Conservation (phyloP, 1,284 basidiomycete genomes). For the Rhodotorula sp. region DNA sequence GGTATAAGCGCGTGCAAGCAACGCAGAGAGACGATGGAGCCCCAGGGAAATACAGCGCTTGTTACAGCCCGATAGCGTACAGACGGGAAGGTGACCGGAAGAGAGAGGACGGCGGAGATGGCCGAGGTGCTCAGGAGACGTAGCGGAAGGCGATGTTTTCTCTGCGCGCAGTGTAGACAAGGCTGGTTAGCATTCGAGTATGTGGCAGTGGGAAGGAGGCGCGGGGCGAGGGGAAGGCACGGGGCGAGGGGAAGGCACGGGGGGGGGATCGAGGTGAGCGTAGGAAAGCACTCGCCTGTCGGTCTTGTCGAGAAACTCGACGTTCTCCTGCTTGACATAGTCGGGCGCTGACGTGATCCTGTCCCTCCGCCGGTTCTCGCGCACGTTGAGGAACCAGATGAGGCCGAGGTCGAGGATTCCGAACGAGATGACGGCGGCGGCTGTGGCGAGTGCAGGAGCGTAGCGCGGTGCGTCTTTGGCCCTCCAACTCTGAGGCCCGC, state of each 20-base stretch:
- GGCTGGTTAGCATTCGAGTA: too few species aligned
- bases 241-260: background rate
- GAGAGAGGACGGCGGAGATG: too few species aligned
- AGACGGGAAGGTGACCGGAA: too few species aligned
- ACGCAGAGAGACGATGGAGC: too few species aligned
- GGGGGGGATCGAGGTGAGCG: background rate
- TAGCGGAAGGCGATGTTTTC: constrained; percentile 13
- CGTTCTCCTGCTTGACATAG: background rate
- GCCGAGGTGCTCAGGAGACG: background rate
- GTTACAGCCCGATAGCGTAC: too few species aligned
- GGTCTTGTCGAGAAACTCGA: constrained; percentile 10
- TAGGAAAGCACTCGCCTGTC: background rate
- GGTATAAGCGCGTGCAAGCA: too few species aligned
- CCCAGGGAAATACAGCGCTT: too few species aligned
- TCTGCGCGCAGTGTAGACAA: background rate
- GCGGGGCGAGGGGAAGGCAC: background rate
- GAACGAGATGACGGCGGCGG: constrained; percentile 3
- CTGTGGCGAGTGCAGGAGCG: constrained; percentile 4
- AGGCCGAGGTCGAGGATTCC: constrained; percentile 1
- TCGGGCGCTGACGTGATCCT: background rate
- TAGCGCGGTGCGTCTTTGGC: constrained; percentile 12
- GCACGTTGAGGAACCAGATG: constrained; percentile 13
- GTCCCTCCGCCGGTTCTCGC: constrained; percentile 8
- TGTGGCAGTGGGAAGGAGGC: too few species aligned
- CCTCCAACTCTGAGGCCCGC: constrained; percentile 5